These are phyloP conservation scores for Vanderwaltozyma tropicalis DNA, from an alignment of 805 yeast species.

Conservation along the genomic window DNA sequence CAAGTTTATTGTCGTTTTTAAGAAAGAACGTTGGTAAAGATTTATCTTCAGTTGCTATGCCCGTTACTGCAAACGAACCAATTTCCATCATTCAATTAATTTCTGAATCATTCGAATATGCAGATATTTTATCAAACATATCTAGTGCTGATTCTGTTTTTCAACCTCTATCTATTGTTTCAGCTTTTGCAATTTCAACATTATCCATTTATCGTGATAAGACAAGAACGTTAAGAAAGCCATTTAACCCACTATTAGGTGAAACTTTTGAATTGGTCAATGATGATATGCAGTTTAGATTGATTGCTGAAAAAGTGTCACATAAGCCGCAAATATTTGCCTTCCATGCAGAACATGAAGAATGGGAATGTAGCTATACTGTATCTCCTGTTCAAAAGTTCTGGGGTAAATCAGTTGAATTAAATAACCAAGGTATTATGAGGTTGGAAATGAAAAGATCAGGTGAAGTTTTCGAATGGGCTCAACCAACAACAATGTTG, in stretches of 20 bases:
- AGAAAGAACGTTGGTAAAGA: constrained; percentile 92
- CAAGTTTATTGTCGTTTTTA: constrained; percentile 67
- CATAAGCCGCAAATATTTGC: constrained; percentile 84
- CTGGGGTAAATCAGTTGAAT: constrained; percentile 90
- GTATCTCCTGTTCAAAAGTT: constrained; percentile 74
- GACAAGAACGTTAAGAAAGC: constrained; percentile 72
- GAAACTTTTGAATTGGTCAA: constrained; percentile 87
- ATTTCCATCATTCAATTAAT: constrained; percentile 68
- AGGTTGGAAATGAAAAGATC: constrained; percentile 45
- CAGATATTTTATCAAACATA: constrained; percentile 49
- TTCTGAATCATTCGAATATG: constrained; percentile 72
- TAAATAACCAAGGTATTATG: constrained; percentile 63
- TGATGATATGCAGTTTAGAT: constrained; percentile 67
- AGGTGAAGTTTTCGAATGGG: constrained; percentile 68
- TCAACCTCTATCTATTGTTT: constrained; percentile 51
- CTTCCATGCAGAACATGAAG: constrained; percentile 54
- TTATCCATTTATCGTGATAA: constrained; percentile 64
- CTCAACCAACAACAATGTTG: constrained; percentile 70
- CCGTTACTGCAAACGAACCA: constrained; percentile 91
- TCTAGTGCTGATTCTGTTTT: constrained; percentile 38
- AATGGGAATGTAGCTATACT: constrained; percentile 62
- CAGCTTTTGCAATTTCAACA: constrained; percentile 73
- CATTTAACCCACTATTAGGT: constrained; percentile 89
- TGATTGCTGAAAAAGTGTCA: constrained; percentile 73
- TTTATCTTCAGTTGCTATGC: constrained; percentile 76